A percentile compares a stretch with the other conserved stretches of the same genome.
Evolutionary conservation across 2,329 filamentous ascomycete species (phyloP).

Genomic region (Calonectria crousiana): DNA sequence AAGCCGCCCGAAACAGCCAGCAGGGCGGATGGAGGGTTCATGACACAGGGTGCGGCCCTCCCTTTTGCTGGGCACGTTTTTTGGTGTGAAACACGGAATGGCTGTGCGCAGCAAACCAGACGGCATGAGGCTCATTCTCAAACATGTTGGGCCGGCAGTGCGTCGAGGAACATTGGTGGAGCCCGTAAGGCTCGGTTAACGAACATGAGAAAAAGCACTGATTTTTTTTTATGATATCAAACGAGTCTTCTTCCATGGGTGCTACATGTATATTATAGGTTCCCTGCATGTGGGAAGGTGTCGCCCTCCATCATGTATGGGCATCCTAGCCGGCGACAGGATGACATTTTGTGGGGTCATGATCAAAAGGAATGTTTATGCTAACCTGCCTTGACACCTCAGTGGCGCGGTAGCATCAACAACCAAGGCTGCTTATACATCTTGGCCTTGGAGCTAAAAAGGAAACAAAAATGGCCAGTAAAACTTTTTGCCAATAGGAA

Average conservation of each 20-base stretch:
- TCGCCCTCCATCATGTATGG: not conserved
- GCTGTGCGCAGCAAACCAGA: not conserved
- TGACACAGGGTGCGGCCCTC: not conserved
- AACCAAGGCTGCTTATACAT: not conserved
- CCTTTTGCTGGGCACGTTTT: not conserved
- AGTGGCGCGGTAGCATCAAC: not conserved
- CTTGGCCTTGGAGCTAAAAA: not conserved
- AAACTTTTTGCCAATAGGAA: not conserved
- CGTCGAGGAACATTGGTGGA: too few species aligned
- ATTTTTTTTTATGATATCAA: not conserved
- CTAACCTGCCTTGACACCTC: not conserved
- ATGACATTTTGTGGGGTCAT: conserved; percentile 4
- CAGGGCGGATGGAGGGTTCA: not conserved
- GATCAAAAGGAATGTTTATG: not conserved
- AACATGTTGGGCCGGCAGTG: not conserved
- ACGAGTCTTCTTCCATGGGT: not conserved
- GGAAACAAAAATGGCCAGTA: not conserved
- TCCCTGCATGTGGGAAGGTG: not conserved
- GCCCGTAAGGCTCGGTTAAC: not conserved
- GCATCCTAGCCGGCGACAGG: not conserved
- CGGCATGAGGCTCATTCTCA: not conserved
- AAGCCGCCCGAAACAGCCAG: conserved; percentile 5
- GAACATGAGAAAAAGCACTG: conserved; percentile 2
- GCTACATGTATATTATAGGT: conserved; percentile 1
- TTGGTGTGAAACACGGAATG: conserved; percentile 18